A percentile compares a stretch with the other conserved stretches of the same genome.
Evolutionary conservation across 805 yeast genomes (phyloP).

Genomic region (Saccharomycopsis sp.): DNA sequence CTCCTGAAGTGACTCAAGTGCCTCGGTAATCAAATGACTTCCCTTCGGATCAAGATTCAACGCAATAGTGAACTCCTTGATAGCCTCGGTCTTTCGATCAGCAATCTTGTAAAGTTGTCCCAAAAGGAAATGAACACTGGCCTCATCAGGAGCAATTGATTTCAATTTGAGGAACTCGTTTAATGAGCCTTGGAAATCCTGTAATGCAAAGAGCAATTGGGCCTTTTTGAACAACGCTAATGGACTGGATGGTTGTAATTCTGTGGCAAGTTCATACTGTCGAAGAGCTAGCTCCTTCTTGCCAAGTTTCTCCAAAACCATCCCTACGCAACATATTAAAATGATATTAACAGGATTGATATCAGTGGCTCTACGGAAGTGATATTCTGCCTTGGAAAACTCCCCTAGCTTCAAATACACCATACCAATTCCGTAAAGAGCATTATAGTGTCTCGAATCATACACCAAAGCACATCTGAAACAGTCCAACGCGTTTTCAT

Average conservation of each 20-base stretch:
- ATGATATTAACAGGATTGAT: slow-evolving; percentile 90
- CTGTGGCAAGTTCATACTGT: slow-evolving; percentile 78
- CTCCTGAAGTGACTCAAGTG: slow-evolving; percentile 49
- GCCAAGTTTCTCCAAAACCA: slow-evolving; percentile 76
- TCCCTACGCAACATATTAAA: slow-evolving; percentile 86
- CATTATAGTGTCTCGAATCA: slow-evolving; percentile 85
- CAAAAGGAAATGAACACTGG: slow-evolving; percentile 81
- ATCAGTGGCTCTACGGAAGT: slow-evolving; percentile 78
- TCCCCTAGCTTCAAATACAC: slow-evolving; percentile 84
- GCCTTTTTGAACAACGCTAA: slow-evolving; percentile 86
- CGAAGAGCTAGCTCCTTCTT: slow-evolving; percentile 65
- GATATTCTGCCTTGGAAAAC: slow-evolving; percentile 73
- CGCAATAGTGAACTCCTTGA: slow-evolving; percentile 82
- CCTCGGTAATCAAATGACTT: slow-evolving; percentile 75
- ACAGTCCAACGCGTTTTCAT: slow-evolving; percentile 78
- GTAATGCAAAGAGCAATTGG: slow-evolving; percentile 66
- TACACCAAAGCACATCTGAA: slow-evolving; percentile 72
- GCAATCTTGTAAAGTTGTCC: slow-evolving; percentile 81
- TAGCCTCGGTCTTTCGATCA: slow-evolving; percentile 68
- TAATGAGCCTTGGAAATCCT: slow-evolving; percentile 65
- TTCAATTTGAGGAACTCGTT: slow-evolving; percentile 66
- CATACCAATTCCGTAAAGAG: slow-evolving; percentile 94
- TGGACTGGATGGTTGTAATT: slow-evolving; percentile 78
- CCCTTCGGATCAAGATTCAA: slow-evolving; percentile 91
- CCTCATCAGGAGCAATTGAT: slow-evolving; percentile 86